Conservation (phyloP, 1,284 basidiomycete genomes). For the Fomitopsis pinicola region DNA sequence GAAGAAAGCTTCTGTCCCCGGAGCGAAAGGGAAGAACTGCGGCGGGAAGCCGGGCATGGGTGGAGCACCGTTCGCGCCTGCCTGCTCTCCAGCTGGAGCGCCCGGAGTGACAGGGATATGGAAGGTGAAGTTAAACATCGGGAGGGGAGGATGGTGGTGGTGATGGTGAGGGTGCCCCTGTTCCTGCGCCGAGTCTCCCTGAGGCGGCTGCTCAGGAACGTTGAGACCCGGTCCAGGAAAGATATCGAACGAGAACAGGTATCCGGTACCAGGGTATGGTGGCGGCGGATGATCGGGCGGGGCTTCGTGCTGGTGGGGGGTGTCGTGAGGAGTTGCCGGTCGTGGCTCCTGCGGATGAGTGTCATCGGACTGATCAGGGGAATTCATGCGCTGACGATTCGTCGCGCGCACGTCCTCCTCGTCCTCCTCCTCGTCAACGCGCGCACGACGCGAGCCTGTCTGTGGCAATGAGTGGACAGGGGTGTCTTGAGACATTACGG, state of each 20-base stretch:
- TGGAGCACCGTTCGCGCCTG: constrained; percentile 1
- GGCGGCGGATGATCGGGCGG: constrained; percentile 8
- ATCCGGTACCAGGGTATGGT: constrained; percentile 4
- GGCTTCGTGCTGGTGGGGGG: constrained; percentile 4
- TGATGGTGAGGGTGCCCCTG: not conserved
- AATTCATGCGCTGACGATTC: constrained; percentile 25
- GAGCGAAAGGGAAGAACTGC: constrained; percentile 5
- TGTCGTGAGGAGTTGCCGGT: constrained; percentile 4
- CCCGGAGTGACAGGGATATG: constrained; percentile 13
- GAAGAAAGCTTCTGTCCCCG: constrained; percentile 7
- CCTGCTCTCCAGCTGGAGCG: constrained; percentile 1
- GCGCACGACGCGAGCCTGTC: constrained; percentile 16
- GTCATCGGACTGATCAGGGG: constrained; percentile 12
- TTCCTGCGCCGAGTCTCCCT: not conserved
- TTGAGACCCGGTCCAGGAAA: constrained; percentile 5
- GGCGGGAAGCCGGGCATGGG: constrained; percentile 2
- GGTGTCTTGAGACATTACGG: not conserved
- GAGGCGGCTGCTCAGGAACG: not conserved
- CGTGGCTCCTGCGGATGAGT: constrained; percentile 15
- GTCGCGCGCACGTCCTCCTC: constrained; percentile 24
- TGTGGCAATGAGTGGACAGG: constrained; percentile 3
- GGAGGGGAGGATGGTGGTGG: constrained; percentile 1
- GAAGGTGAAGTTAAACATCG: constrained; percentile 17
- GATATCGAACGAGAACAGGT: constrained; percentile 22
- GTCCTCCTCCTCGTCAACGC: constrained; percentile 26